phyloP scores from a whole-genome alignment of 768 basidiomycete species.

The Trametes sanguinea region DNA sequence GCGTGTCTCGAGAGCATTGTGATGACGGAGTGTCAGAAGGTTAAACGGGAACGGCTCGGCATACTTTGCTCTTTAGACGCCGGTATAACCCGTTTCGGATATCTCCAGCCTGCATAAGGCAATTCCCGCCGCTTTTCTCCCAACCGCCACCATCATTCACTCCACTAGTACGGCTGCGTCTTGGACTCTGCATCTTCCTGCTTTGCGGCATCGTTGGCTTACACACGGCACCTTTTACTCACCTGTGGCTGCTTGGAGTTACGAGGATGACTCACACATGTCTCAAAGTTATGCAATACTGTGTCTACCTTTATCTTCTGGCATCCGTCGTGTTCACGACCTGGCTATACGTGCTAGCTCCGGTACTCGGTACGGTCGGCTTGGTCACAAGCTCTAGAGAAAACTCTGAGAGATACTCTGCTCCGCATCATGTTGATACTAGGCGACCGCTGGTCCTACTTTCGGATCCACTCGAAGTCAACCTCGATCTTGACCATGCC shows the following conservation, averaged over 20 bases:
- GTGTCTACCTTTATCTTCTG: slow-evolving; percentile 27
- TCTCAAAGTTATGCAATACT: slow-evolving; percentile 13
- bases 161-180: neutral
- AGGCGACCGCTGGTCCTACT: neutral
- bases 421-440: neutral
- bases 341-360: slow-evolving; percentile 25
- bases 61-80: no score
- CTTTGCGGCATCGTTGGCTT: neutral
- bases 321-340: slow-evolving; percentile 37
- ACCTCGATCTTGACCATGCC: slow-evolving; percentile 2
- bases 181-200: neutral
- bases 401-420: neutral
- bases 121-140: slow-evolving; percentile 10
- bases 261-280: neutral
- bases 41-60: no score
- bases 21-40: no score
- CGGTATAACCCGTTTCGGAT: no score
- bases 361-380: slow-evolving; percentile 3
- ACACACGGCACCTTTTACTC: neutral
- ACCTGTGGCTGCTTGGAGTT: neutral
- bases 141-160: neutral
- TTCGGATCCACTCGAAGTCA: slow-evolving; percentile 8
- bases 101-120: neutral
- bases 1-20: slow-evolving; percentile 13
- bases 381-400: neutral